Percentiles rank a stretch among this genome's conserved stretches.
phyloP scores from a whole-genome alignment of 2,329 filamentous ascomycete genomes.

The Aspergillus arachidicola region DNA sequence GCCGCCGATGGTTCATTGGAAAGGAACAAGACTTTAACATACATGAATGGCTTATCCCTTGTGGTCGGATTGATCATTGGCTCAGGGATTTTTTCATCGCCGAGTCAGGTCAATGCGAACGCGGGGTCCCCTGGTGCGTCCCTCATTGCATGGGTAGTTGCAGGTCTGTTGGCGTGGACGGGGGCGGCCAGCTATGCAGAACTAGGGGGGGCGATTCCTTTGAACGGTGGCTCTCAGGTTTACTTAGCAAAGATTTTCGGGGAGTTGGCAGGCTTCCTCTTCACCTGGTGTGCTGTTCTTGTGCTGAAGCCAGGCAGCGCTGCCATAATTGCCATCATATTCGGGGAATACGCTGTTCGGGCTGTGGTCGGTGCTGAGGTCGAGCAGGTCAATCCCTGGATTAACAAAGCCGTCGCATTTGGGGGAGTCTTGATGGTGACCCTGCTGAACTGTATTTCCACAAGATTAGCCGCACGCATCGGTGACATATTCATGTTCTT shows the following conservation, averaged over 20 bases:
- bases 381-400: conserved; percentile 77
- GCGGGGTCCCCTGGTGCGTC: conserved; percentile 89
- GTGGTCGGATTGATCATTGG: conserved; percentile 94
- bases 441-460: conserved; percentile 86
- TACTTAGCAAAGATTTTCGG: conserved; percentile 97
- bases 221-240: conserved; percentile 92
- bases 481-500: conserved; percentile 96
- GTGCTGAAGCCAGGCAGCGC: conserved; percentile 92
- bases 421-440: conserved; percentile 76
- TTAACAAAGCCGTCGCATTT: conserved; percentile 86
- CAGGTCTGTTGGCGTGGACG: conserved; percentile 93
- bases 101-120: conserved; percentile 87
- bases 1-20: conserved; percentile 80
- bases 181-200: conserved; percentile 94
- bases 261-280: conserved; percentile 88
- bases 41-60: conserved; percentile 86
- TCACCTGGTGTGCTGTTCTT: conserved; percentile 93
- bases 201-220: conserved; percentile 88
- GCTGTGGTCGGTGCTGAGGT: conserved; percentile 86
- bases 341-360: conserved; percentile 94
- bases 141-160: conserved; percentile 86
- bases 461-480: conserved; percentile 79
- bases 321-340: conserved; percentile 95
- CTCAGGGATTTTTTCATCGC: conserved; percentile 93
- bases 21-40: conserved; percentile 94